Percentiles rank a stretch among this genome's conserved stretches.
Conservation (phyloP, 2,329 filamentous ascomycete genomes). For the Proliferodiscus dingleyae region DNA sequence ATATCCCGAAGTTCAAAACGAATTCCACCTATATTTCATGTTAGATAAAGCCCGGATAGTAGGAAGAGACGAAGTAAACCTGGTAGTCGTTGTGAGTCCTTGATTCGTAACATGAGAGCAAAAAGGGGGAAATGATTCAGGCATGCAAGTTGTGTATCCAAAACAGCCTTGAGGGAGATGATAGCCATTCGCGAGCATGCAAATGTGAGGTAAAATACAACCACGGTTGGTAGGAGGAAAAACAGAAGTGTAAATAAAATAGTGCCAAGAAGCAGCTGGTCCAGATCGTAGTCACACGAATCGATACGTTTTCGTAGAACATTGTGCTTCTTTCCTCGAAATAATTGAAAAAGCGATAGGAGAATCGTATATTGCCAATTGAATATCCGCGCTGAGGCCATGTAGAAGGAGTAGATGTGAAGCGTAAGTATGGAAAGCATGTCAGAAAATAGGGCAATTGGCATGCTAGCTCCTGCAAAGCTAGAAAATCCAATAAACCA, state of each 20-base stretch:
- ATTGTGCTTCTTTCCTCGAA: slow-evolving; percentile 96
- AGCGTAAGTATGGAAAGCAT: slow-evolving; percentile 85
- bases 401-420: slow-evolving; percentile 97
- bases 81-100: slow-evolving; percentile 84
- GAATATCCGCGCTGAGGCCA: slow-evolving; percentile 93
- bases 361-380: slow-evolving; percentile 98
- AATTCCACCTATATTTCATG: slow-evolving; percentile 58
- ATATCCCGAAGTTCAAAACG: slow-evolving; percentile 84
- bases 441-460: slow-evolving; percentile 92
- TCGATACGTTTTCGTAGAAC: slow-evolving; percentile 96
- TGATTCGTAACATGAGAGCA: slow-evolving; percentile 90
- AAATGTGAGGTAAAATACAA: slow-evolving; percentile 96
- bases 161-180: slow-evolving; percentile 82
- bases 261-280: slow-evolving; percentile 91
- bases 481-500: slow-evolving; percentile 92
- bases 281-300: slow-evolving; percentile 96
- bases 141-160: slow-evolving; percentile 89
- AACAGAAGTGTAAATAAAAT: slow-evolving; percentile 94
- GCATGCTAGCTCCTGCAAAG: slow-evolving; percentile 95
- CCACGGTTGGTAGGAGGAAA: slow-evolving; percentile 89
- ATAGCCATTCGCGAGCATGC: slow-evolving; percentile 91
- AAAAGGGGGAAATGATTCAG: slow-evolving; percentile 97
- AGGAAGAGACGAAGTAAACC: slow-evolving; percentile 44
- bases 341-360: slow-evolving; percentile 95
- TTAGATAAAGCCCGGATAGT: slow-evolving; percentile 10